Conservation (phyloP, 2,329 filamentous ascomycete species). For the Ophiosphaerella narmari region DNA sequence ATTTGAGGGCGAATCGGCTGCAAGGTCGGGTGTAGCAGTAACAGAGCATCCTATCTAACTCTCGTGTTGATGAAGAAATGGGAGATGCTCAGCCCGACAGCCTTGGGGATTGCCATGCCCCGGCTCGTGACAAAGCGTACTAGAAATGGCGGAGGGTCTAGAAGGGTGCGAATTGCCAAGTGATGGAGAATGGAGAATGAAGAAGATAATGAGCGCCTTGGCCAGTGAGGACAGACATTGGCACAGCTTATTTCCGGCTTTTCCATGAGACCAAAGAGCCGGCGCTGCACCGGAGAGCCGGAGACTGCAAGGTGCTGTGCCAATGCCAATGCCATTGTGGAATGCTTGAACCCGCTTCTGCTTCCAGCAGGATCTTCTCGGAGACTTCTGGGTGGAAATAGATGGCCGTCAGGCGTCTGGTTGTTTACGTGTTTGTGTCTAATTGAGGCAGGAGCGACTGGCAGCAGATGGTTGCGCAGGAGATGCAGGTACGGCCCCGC, state of each 20-base stretch:
- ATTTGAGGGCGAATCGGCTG: constrained; percentile 8
- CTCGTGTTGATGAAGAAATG: too few relatives aligned
- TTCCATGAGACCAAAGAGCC: too few relatives aligned
- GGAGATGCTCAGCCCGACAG: not conserved
- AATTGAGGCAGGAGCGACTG: not conserved
- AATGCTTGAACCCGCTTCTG: not conserved
- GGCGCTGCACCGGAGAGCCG: too few relatives aligned
- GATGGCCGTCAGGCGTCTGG: constrained; percentile 4
- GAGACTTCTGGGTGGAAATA: constrained; percentile 13
- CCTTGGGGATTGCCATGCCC: too few relatives aligned
- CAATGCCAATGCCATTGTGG: not conserved
- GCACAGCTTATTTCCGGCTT: too few relatives aligned
- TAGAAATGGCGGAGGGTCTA: too few relatives aligned
- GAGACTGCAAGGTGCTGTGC: too few relatives aligned
- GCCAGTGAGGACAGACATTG: too few relatives aligned
- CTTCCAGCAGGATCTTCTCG: constrained; percentile 10
- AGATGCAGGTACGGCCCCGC: constrained; percentile 4
- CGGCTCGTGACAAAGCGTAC: too few relatives aligned
- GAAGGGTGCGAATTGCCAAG: too few relatives aligned
- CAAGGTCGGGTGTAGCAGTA: constrained; percentile 4
- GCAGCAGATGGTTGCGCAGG: not conserved
- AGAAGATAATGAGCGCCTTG: too few relatives aligned
- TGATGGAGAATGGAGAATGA: too few relatives aligned
- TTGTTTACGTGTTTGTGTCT: constrained; percentile 4
- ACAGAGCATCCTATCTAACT: not conserved